phyloP scores from a whole-genome alignment of 495 filamentous ascomycete genomes.

The Polyplosphaeria fusca region DNA sequence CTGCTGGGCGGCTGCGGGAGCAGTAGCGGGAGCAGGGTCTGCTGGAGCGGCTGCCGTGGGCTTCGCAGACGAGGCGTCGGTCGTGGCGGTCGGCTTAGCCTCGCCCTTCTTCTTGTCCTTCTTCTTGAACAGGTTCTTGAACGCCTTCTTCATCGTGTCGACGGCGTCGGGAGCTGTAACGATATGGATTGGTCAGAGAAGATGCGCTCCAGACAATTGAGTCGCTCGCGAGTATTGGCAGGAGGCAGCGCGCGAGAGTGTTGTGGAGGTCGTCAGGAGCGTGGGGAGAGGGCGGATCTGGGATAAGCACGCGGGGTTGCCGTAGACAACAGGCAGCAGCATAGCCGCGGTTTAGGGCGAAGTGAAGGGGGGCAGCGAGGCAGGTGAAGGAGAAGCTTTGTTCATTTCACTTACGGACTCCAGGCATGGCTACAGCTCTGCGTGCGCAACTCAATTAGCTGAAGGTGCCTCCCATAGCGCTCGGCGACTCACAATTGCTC shows the following conservation, averaged over 20 bases:
- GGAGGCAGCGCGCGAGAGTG: too few species aligned
- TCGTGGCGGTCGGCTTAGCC: slow-evolving; percentile 22
- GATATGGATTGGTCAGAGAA: slow-evolving; percentile 2
- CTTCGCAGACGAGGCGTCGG: slow-evolving; percentile 20
- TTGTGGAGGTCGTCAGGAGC: not conserved
- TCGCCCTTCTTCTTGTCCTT: slow-evolving; percentile 31
- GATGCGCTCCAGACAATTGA: too few species aligned
- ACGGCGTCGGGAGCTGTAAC: slow-evolving; percentile 32
- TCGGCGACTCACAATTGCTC: too few species aligned
- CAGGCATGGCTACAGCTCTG: slow-evolving; percentile 30
- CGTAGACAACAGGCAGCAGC: not conserved
- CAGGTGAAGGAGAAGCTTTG: not conserved
- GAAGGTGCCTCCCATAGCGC: too few species aligned
- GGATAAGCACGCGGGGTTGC: not conserved
- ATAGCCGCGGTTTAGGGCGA: not conserved
- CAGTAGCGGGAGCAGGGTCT: slow-evolving; percentile 18
- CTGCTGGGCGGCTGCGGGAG: slow-evolving; percentile 3
- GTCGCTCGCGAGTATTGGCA: not conserved
- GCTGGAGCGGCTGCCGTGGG: slow-evolving; percentile 29
- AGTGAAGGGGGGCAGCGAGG: not conserved
- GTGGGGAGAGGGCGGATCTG: not conserved
- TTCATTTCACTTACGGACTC: slow-evolving; percentile 31
- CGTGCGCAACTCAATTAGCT: too few species aligned
- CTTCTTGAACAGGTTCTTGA: slow-evolving; percentile 33
- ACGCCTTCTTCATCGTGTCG: slow-evolving; percentile 29